These are phyloP conservation scores for Hericium alpestre DNA, from an alignment of 768 basidiomycete genomes.

Conservation along the genomic window DNA sequence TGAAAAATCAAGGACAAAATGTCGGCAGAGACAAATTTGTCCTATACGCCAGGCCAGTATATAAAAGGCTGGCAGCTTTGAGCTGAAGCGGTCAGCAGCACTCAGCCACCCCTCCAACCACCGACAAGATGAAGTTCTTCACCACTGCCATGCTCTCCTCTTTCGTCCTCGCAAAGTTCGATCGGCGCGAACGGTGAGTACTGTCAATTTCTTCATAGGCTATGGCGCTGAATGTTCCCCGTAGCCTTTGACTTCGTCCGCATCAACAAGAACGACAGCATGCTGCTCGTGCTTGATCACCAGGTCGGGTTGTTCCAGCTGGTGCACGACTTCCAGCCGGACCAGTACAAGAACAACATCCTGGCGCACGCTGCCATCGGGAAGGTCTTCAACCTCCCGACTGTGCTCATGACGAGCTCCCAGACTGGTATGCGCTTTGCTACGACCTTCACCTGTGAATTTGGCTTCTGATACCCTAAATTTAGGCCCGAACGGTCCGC, in stretches of 20 bases:
- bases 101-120: too few species aligned
- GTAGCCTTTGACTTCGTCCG: conserved; percentile 22
- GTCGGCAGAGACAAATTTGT: too few species aligned
- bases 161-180: background rate
- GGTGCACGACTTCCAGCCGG: conserved; percentile 29
- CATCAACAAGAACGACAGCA: conserved; percentile 33
- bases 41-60: too few species aligned
- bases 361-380: conserved; percentile 37
- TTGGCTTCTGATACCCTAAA: background rate
- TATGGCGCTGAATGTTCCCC: background rate
- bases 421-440: conserved; percentile 25
- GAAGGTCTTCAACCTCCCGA: conserved; percentile 35
- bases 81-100: too few species aligned
- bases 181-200: background rate
- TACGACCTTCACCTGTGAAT: background rate
- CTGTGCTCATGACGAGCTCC: conserved; percentile 34
- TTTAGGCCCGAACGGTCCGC: conserved; percentile 37
- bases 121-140: too few species aligned
- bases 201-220: background rate
- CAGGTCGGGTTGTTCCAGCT: conserved; percentile 39
- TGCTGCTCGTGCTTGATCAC: conserved; percentile 38
- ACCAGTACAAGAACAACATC: conserved; percentile 33
- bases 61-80: too few species aligned
- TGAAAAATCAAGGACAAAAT: too few species aligned
- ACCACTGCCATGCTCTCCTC: background rate